These are phyloP conservation scores for Kwoniella sp. DNA, from an alignment of 768 basidiomycete species.

Conservation along the genomic window DNA sequence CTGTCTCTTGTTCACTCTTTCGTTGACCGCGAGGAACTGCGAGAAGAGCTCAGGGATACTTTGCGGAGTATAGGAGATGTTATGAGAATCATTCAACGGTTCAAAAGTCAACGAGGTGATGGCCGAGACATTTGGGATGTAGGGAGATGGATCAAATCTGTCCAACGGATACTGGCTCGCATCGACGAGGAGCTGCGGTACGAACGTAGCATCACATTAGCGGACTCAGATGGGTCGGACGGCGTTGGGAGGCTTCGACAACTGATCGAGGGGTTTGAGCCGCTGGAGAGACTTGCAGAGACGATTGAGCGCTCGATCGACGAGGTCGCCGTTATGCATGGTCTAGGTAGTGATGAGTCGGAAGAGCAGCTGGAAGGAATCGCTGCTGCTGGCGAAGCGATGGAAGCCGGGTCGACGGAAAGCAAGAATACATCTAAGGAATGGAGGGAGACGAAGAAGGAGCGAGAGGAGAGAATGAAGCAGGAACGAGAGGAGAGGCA, in stretches of 20 bases:
- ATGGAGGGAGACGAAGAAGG: conserved; percentile 28
- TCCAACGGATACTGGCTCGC: conserved; percentile 26
- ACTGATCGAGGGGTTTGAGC: conserved; percentile 23
- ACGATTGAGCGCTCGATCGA: conserved; percentile 44
- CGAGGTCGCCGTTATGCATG: conserved; percentile 32
- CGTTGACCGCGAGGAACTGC: conserved; percentile 35
- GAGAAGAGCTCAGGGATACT: conserved; percentile 43
- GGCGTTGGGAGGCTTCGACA: conserved; percentile 18
- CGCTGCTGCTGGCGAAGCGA: conserved; percentile 16
- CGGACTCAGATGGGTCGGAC: not conserved
- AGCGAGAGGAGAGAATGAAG: conserved; percentile 26
- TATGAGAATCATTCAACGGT: conserved; percentile 49
- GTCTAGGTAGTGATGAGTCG: conserved; percentile 21
- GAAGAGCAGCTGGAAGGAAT: conserved; percentile 27
- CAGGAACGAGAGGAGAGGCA: conserved; percentile 30
- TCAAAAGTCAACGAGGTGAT: conserved; percentile 39
- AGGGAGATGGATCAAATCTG: conserved; percentile 37
- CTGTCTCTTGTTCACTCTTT: conserved; percentile 50
- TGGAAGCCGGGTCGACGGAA: conserved; percentile 1
- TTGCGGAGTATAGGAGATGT: conserved; percentile 44
- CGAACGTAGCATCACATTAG: not conserved
- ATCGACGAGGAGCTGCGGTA: conserved; percentile 30
- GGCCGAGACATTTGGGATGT: conserved; percentile 50
- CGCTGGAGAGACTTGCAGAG: conserved; percentile 28
- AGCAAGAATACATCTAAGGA: conserved; percentile 3